A percentile compares a stretch with the other conserved stretches of the same genome.
These are phyloP conservation scores for Hypoxylon sp. DNA, from an alignment of 2,329 filamentous ascomycete species.

Conservation along the genomic window DNA sequence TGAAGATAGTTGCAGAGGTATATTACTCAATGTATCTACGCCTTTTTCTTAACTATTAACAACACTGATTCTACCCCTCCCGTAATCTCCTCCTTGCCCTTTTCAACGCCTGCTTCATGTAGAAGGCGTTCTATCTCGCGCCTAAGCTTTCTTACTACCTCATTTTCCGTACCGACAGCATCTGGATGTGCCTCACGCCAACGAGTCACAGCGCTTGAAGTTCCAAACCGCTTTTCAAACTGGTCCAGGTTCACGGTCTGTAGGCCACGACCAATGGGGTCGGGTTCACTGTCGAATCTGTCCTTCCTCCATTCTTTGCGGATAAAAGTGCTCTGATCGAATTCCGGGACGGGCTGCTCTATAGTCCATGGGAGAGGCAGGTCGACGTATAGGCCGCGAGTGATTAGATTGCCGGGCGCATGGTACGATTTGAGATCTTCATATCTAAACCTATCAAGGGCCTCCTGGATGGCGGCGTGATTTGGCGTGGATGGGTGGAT, in stretches of 20 bases:
- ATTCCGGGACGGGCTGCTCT: slow-evolving; percentile 6
- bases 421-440: slow-evolving; percentile 1
- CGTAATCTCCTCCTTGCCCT: slow-evolving; percentile 21
- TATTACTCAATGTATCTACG: neutral
- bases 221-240: slow-evolving; percentile 20
- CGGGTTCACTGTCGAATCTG: neutral
- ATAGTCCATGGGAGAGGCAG: slow-evolving; percentile 19
- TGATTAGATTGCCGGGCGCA: neutral
- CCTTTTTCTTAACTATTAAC: slow-evolving; percentile 25
- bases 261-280: slow-evolving; percentile 2
- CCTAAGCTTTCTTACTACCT: slow-evolving; percentile 15
- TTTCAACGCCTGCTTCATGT: slow-evolving; percentile 23
- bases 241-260: slow-evolving; percentile 1
- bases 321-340: slow-evolving; percentile 13
- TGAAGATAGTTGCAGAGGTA: too few relatives aligned
- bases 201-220: slow-evolving; percentile 21
- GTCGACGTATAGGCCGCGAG: slow-evolving; percentile 3
- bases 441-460: slow-evolving; percentile 2
- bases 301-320: slow-evolving; percentile 19
- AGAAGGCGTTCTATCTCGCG: slow-evolving; percentile 11
- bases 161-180: slow-evolving; percentile 19
- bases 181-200: slow-evolving; percentile 26
- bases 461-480: slow-evolving; percentile 15
- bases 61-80: slow-evolving; percentile 13
- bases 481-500: slow-evolving; percentile 18